Base-by-base conservation (phyloP, 2,329 filamentous ascomycete genomes). In the Fusarium sterilihyphosum region DNA sequence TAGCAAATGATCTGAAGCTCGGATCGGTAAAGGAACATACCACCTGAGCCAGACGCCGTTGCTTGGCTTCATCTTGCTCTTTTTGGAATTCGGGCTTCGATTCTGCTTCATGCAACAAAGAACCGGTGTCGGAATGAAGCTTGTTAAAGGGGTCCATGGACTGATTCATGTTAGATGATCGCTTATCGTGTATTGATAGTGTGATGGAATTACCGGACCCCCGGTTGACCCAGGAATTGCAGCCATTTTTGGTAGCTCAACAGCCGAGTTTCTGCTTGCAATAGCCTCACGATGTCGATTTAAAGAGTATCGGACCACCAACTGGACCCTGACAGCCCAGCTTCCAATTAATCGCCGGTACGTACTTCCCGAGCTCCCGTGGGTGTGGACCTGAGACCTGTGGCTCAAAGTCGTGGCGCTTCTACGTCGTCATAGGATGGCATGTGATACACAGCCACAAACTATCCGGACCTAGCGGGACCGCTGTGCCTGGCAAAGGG, bases 61-160 rank as follows among this genome's bases (percentile, higher is more conserved):
- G 80, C 62, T 83, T 84, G 26, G 83, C 82, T 63, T 84, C 81
- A 62, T 85, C 81, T 58, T 84, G 82, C 37, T 79, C 79, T 71
- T 80, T 78, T 65, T 80, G 80, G 67, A 82, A 81, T 49, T 81
- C 79, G 40, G 82, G 79, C 41, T 80, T 80, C 49, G 83, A 80
- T 64, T 82, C 81, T 24, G 84, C 84, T 64, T 85, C 83, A 41
- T 79, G 78, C 53, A 83, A 81, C 64, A 86, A 76, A 29, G 81
- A 75, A 59, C 82, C 80, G 40, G 83, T 76, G 67, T 83, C 82
- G 61, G 81, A 76, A 69, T 82, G 79, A 56, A 86, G 83, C 78
- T 85, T 85, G 77, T 80, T 79, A 59, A 85, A 80, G 63, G 81
- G 78, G 66, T 83, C 82, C 69, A 80, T 76, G 63, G 78, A 73